Evolutionary conservation across 192 early-diverging fungal species (phyloP).

Genomic region (Cetraspora pellucida): DNA sequence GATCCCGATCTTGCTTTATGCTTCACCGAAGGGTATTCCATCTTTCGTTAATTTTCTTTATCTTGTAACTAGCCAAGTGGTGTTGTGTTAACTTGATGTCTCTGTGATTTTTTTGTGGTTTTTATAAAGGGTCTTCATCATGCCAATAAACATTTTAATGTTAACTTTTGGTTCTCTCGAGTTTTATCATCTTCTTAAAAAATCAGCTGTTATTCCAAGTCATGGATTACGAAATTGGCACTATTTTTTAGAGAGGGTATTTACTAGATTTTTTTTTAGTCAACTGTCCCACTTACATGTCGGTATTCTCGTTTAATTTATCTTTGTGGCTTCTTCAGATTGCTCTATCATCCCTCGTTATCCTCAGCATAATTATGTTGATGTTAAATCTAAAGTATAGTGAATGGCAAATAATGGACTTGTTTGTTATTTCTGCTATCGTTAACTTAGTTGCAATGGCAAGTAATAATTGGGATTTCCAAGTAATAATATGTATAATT

Average conservation of each 20-base stretch:
- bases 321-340: slow-evolving; percentile 28
- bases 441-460: slow-evolving; percentile 38
- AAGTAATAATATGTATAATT: neutral
- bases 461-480: slow-evolving; percentile 10
- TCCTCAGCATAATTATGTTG: slow-evolving; percentile 20
- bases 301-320: neutral
- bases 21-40: slow-evolving; percentile 39
- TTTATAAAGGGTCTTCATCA: neutral
- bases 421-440: slow-evolving; percentile 33
- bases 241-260: neutral
- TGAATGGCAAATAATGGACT: slow-evolving; percentile 26
- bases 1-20: slow-evolving; percentile 36
- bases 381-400: neutral
- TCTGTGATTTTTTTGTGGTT: neutral
- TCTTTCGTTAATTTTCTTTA: neutral
- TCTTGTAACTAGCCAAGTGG: neutral
- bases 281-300: neutral
- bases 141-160: neutral
- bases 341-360: slow-evolving; percentile 27
- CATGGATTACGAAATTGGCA: slow-evolving; percentile 22
- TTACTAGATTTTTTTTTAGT: neutral
- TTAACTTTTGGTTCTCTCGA: slow-evolving; percentile 21
- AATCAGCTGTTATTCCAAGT: slow-evolving; percentile 6
- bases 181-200: neutral
- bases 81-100: neutral